A percentile compares a stretch with the other conserved stretches of the same genome.
Evolutionary conservation across 108 stramenopile genomes (phyloP).

Genomic region (Cyclotella cryptica): DNA sequence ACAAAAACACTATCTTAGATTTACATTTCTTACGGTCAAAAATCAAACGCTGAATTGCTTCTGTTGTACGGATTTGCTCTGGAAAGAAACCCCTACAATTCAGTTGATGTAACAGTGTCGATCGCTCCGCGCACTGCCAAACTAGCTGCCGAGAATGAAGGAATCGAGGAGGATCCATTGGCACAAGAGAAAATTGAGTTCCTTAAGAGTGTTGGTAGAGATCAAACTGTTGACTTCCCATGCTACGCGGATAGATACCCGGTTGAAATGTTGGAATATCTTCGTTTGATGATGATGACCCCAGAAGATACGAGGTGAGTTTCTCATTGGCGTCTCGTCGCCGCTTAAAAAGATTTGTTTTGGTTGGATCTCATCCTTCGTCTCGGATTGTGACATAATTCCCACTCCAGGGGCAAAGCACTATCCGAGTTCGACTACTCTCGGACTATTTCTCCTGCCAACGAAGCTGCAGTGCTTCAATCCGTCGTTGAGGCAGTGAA

Average conservation of each 20-base stretch:
- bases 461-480: constrained; percentile 90
- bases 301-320: constrained; percentile 79
- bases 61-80: constrained; percentile 95
- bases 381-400: background rate
- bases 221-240: constrained; percentile 88
- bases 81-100: constrained; percentile 96
- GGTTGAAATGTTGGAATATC: constrained; percentile 94
- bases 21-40: constrained; percentile 95
- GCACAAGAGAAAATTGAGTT: constrained; percentile 91
- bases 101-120: constrained; percentile 92
- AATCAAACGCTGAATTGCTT: constrained; percentile 94
- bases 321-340: background rate
- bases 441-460: constrained; percentile 85
- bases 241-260: constrained; percentile 96
- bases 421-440: constrained; percentile 84
- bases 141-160: constrained; percentile 48
- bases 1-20: constrained; percentile 32
- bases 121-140: constrained; percentile 80
- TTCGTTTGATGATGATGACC: constrained; percentile 94
- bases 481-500: constrained; percentile 88
- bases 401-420: constrained; percentile 58
- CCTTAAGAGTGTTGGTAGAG: constrained; percentile 78
- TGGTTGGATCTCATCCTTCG: too few species aligned
- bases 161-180: constrained; percentile 71
- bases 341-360: too few species aligned